Evolutionary conservation across 2,329 filamentous ascomycete genomes (phyloP), one percentile per base, ranked within the genome.

Genomic region (Chalara sp.): DNA sequence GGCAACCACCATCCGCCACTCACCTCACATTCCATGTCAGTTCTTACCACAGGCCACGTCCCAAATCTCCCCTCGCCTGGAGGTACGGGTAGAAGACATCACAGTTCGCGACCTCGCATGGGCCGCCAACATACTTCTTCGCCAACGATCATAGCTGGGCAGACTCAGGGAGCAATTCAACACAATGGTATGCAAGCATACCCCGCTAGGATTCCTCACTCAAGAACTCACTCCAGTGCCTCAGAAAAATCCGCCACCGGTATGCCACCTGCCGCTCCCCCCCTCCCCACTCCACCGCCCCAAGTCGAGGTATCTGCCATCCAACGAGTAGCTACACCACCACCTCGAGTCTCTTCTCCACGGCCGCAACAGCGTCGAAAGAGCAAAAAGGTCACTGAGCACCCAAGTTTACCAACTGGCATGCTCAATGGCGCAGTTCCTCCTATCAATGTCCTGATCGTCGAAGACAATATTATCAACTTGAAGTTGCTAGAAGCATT

Each of bases 381-480:
- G 63, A 82, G 78, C 67, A 70, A 56, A 44, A 81, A 81, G 67
- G 84, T 80, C 60, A 71, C 73, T 21, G 70, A 70, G 43, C 68
- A 71, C 53, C 64, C 74, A 1, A 68, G 65, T 10, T 63, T 86
- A 53, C 78, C 79, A 30, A 75, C 83, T 4, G 83, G 80, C 32
- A 76, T 88, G 61, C 78, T 95, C 31, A 89, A 92, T 59, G 86
- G 84, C 49, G 84, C 84, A 1, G 89, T 97, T 1, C 93, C 93
- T 6, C 92, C 93, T 1, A 97, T 99, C 71, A 97, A 95, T 61
- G 91, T 97, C 6, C 76, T 99, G 42, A 96, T 99, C 54, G 93
- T 99, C 11, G 93, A 99, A 72, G 93, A 99, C 72, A 99, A 99
- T 68, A 90, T 93, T 56, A 97, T 99, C 76, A 99, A 97, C 65